Conservation (phyloP, 1,284 basidiomycete species). For the Coniferiporia weirii region DNA sequence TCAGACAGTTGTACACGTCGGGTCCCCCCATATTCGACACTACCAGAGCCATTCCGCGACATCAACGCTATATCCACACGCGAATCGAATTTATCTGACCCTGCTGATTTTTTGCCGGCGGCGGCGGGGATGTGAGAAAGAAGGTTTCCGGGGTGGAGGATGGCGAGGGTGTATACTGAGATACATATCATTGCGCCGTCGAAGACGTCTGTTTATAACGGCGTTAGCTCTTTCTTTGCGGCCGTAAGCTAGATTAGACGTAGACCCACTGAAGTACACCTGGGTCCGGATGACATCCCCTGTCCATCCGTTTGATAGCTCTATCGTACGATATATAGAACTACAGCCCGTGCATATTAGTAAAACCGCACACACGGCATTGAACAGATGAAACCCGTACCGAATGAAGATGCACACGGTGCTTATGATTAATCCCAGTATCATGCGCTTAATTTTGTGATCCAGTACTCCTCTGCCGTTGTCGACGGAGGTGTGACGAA, state of each 20-base stretch:
- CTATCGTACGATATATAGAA: conserved; percentile 36
- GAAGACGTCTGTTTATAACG: conserved; percentile 25
- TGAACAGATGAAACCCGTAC: conserved; percentile 22
- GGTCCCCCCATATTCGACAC: too few relatives aligned
- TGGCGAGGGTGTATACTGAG: conserved; percentile 26
- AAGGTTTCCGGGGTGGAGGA: conserved; percentile 24
- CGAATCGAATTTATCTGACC: too few relatives aligned
- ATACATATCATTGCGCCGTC: conserved; percentile 31
- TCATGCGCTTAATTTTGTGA: conserved; percentile 25
- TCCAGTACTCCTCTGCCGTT: conserved; percentile 18
- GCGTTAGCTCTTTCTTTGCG: neutral
- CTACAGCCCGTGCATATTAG: conserved; percentile 19
- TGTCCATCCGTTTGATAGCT: conserved; percentile 33
- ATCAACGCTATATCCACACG: too few relatives aligned
- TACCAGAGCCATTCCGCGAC: too few relatives aligned
- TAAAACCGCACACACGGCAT: neutral
- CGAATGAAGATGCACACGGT: conserved; percentile 35
- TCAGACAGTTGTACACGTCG: too few relatives aligned
- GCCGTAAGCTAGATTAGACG: neutral
- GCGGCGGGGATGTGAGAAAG: neutral
- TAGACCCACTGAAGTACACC: conserved; percentile 33
- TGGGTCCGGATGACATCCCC: conserved; percentile 34
- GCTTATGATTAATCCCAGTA: conserved; percentile 29
- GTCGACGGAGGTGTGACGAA: conserved; percentile 17
- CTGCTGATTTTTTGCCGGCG: too few relatives aligned